Evolutionary conservation across 2,329 filamentous ascomycete genomes (phyloP), one percentile per base, ranked within the genome.

Genomic region (Pseudocercospora pini-densiflorae): DNA sequence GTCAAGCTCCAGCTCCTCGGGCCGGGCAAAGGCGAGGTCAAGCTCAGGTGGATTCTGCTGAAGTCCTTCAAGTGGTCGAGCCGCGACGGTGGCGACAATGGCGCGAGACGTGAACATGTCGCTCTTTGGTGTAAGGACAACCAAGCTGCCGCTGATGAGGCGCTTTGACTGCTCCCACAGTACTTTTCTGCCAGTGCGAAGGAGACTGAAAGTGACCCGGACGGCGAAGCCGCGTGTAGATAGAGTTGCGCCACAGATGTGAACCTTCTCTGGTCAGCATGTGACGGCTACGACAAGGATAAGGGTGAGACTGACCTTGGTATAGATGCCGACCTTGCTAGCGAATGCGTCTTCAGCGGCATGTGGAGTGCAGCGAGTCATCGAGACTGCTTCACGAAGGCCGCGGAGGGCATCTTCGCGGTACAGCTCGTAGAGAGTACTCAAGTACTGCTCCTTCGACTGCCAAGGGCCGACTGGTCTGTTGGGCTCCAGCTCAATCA

Each of bases 391-490:
- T 68, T 88, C 84, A 6, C 93, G 86, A 0, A 97, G 82, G 0
- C 89, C 85, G 12, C 90, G 86, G 2, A 92, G 81, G 0, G 88
- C 87, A 74, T 97, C 93, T 73, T 93, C 91, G 2, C 93, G 86
- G 7, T 93, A 83, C 1, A 97, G 85, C 2, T 88, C 82, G 74
- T 95, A 97, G 59, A 96, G 92, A 0, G 88, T 85, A 33, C 87
- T 81, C 0, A 97, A 81, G 65, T 97, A 97, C 0, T 84, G 81
- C 1, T 88, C 83, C 69, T 87, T 89, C 4, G 83, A 87, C 0
- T 78, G 69, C 83, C 89, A 94, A 0, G 88, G 81, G 0, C 82
- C 82, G 0, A 85, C 69, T 21, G 89, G 80, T 6, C 80, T 80
- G 71, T 92, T 92, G 0, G 71, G 63, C 7, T 53, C 68, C 7